phyloP scores from a whole-genome alignment of 2,329 filamentous ascomycete genomes.

The Fusarium staphyleae region DNA sequence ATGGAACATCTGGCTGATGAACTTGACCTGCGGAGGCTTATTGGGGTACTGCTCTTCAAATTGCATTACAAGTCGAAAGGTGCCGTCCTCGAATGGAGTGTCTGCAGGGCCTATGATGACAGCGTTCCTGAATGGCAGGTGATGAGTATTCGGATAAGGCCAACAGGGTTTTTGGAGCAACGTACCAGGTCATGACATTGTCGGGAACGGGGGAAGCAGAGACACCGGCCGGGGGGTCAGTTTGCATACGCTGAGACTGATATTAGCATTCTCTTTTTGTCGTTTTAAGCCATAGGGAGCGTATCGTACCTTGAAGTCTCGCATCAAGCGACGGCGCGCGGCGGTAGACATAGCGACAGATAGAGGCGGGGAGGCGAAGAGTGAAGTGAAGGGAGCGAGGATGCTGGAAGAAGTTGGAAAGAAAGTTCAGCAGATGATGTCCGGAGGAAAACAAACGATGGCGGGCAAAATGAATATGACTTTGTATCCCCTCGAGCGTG shows the following conservation, averaged over 20 bases:
- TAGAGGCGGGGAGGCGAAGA: slow-evolving; percentile 11
- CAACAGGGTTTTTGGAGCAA: slow-evolving; percentile 18
- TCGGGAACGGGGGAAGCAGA: slow-evolving; percentile 95
- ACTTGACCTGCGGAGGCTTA: slow-evolving; percentile 97
- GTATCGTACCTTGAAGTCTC: slow-evolving; percentile 92
- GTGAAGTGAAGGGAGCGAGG: slow-evolving; percentile 1
- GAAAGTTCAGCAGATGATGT: background rate
- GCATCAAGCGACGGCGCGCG: slow-evolving; percentile 94
- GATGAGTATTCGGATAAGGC: slow-evolving; percentile 26
- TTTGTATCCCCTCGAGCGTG: background rate
- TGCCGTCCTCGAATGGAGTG: slow-evolving; percentile 97
- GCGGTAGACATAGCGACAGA: slow-evolving; percentile 75
- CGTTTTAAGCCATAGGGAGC: background rate
- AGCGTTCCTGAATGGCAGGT: slow-evolving; percentile 75
- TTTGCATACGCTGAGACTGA: slow-evolving; percentile 87
- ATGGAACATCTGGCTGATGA: slow-evolving; percentile 99
- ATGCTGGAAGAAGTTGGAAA: background rate
- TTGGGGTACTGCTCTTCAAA: slow-evolving; percentile 99
- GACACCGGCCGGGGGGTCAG: slow-evolving; percentile 94
- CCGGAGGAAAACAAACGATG: background rate
- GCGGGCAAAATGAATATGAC: background rate
- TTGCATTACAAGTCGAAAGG: slow-evolving; percentile 97
- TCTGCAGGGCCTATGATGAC: slow-evolving; percentile 97
- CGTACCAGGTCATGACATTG: slow-evolving; percentile 96
- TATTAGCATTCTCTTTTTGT: slow-evolving; percentile 15